Conservation (phyloP, 2,329 filamentous ascomycete species). For the Dothiorella sarmentorum region DNA sequence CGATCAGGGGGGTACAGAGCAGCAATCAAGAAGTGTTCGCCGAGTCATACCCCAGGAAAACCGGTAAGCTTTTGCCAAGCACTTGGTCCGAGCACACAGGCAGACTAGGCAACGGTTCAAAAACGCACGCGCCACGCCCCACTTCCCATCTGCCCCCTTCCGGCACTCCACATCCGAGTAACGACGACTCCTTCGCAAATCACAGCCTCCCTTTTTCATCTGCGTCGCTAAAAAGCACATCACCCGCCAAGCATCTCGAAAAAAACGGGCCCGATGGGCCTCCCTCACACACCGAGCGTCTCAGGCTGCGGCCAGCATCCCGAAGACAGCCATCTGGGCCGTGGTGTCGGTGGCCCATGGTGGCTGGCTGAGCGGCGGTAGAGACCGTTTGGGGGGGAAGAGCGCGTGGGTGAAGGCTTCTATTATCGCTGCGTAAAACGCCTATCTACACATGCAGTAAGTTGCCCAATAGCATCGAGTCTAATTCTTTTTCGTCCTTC, state of each 20-base stretch:
- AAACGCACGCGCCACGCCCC: not conserved
- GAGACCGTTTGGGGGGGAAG: too few species aligned
- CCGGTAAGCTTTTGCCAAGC: conserved; percentile 14
- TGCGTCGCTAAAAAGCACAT: not conserved
- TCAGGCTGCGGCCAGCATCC: not conserved
- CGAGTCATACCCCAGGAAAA: not conserved
- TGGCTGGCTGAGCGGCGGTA: not conserved
- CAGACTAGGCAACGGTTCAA: not conserved
- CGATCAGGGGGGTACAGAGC: too few species aligned
- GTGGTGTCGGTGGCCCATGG: not conserved
- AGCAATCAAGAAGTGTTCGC: not conserved
- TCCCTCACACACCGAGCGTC: conserved; percentile 5
- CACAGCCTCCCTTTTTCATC: not conserved
- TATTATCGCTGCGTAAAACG: too few species aligned
- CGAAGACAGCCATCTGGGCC: not conserved
- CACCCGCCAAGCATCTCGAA: not conserved
- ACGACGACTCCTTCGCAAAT: not conserved
- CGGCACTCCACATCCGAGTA: conserved; percentile 10
- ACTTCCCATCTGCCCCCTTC: not conserved
- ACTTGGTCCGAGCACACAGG: not conserved
- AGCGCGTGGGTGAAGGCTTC: too few species aligned
- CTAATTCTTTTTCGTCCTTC: too few species aligned
- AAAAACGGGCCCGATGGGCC: conserved; percentile 1
- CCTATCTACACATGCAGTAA: too few species aligned
- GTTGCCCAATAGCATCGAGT: too few species aligned